These are phyloP conservation scores for Posidonia oceanica DNA, from an alignment of 116 monocot species.

Conservation along the genomic window DNA sequence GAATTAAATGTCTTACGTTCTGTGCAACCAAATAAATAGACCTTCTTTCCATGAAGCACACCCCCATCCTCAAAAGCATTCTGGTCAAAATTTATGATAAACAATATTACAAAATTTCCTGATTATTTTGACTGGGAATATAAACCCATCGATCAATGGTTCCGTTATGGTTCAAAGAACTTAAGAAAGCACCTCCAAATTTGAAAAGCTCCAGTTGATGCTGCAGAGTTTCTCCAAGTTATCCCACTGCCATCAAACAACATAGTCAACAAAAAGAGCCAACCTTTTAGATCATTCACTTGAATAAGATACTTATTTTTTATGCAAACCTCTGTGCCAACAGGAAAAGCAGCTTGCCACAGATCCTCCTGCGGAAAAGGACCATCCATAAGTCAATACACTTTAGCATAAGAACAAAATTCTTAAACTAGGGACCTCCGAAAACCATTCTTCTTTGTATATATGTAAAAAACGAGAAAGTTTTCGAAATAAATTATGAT, in stretches of 20 bases:
- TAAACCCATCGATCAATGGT: too few species aligned
- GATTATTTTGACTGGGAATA: too few species aligned
- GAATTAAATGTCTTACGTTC: constrained; percentile 44
- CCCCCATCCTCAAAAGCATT: constrained; percentile 85
- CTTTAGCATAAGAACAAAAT: too few species aligned
- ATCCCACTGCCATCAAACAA: constrained; percentile 63
- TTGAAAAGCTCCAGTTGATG: constrained; percentile 84
- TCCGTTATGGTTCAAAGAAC: too few species aligned
- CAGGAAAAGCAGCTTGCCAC: constrained; percentile 90
- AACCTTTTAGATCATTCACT: background rate
- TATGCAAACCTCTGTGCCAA: constrained; percentile 83
- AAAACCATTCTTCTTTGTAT: too few species aligned
- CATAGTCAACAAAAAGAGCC: background rate
- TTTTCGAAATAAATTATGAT: too few species aligned
- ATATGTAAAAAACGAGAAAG: too few species aligned
- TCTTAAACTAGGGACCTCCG: too few species aligned
- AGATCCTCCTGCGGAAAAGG: constrained; percentile 65
- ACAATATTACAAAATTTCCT: background rate
- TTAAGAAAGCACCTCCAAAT: constrained; percentile 52
- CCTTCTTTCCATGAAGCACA: constrained; percentile 61
- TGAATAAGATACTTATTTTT: too few species aligned
- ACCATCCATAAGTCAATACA: background rate
- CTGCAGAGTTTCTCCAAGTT: constrained; percentile 76
- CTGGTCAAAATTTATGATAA: constrained; percentile 16
- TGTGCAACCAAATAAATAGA: constrained; percentile 85